phyloP scores from a whole-genome alignment of 2,329 filamentous ascomycete species.

The Colletotrichum sp. region DNA sequence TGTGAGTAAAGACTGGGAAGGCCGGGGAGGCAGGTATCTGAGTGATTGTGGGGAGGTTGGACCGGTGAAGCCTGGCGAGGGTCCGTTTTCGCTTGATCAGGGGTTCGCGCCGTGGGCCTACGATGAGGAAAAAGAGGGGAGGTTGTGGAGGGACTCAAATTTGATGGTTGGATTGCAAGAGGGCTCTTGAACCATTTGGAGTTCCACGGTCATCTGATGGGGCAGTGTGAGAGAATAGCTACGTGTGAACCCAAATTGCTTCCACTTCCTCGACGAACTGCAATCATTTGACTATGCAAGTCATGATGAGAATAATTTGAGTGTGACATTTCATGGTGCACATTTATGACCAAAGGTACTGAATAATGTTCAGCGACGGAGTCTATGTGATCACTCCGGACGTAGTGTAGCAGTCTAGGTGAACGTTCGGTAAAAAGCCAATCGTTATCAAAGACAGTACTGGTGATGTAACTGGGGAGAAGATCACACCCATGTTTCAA shows the following conservation, averaged over 20 bases:
- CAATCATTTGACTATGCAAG: not conserved
- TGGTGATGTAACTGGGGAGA: no score
- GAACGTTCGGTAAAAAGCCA: no score
- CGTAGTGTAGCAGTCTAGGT: no score
- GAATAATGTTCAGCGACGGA: no score
- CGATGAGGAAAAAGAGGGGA: not conserved
- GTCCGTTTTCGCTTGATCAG: not conserved
- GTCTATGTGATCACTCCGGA: no score
- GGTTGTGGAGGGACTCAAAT: not conserved
- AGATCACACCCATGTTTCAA: no score
- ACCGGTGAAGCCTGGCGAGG: not conserved
- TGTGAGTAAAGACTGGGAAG: conserved; percentile 43
- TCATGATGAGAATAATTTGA: no score
- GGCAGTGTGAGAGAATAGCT: not conserved
- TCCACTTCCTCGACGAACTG: no score
- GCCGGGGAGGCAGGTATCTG: conserved; percentile 50
- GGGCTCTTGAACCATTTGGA: not conserved
- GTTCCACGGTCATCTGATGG: not conserved
- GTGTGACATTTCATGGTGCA: no score
- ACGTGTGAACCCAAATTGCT: no score
- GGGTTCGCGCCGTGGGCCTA: conserved; percentile 26
- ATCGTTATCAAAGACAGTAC: no score
- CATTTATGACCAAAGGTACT: no score
- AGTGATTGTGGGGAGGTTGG: conserved; percentile 35
- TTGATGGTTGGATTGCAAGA: not conserved